These are phyloP conservation scores for Lentinula raphanica DNA, from an alignment of 768 basidiomycete genomes.

Conservation along the genomic window DNA sequence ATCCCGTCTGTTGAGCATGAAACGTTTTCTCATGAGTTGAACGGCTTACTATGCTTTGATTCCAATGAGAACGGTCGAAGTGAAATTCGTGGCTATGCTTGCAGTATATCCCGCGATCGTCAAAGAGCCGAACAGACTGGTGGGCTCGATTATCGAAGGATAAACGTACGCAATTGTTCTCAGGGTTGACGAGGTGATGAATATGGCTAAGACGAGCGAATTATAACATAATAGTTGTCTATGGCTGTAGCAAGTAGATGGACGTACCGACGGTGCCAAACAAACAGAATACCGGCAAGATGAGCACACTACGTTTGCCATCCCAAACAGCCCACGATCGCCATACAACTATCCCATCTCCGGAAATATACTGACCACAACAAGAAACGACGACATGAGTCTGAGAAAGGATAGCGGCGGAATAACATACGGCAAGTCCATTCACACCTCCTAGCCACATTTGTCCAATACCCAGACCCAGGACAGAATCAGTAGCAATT, in stretches of 20 bases:
- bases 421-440: neutral
- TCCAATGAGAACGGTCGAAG: neutral
- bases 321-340: neutral
- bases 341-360: conserved; percentile 1
- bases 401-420: neutral
- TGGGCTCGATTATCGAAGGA: neutral
- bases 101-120: neutral
- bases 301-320: neutral
- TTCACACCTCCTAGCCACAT: conserved; percentile 3
- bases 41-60: conserved; percentile 6
- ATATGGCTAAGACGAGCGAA: neutral
- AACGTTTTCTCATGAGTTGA: no score
- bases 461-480: neutral
- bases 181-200: neutral
- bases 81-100: neutral
- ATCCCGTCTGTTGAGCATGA: no score
- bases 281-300: neutral
- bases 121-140: neutral
- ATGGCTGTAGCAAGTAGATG: no score
- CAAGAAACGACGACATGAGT: neutral
- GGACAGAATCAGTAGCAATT: neutral
- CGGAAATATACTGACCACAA: neutral
- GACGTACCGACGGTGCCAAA: neutral
- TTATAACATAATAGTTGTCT: no score
- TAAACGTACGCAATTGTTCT: neutral